phyloP scores from a whole-genome alignment of 164 flowering plant species.

The Chimonanthus praecox region DNA sequence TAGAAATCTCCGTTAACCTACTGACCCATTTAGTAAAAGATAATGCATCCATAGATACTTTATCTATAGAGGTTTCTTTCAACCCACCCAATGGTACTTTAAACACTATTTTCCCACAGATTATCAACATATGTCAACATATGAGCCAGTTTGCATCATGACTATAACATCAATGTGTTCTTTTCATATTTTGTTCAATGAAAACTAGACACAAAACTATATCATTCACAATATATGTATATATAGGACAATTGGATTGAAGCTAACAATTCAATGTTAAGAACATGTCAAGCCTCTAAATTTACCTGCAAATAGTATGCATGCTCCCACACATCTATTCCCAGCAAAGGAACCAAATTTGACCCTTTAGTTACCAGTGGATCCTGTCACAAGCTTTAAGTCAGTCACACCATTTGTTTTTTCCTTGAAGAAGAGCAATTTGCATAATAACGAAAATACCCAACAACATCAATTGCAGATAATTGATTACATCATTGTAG shows the following conservation, averaged over 20 bases:
- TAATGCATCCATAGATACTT: no score
- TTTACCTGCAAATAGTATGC: slow-evolving; percentile 95
- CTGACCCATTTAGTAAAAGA: no score
- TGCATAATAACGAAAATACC: neutral
- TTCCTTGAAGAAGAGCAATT: neutral
- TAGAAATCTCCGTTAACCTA: no score
- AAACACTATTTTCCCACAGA: no score
- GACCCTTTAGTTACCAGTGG: slow-evolving; percentile 83
- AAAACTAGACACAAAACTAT: neutral
- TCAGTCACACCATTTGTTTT: neutral
- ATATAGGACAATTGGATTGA: neutral
- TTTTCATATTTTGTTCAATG: neutral
- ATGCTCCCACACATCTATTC: slow-evolving; percentile 99
- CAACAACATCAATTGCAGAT: neutral
- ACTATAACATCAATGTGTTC: neutral
- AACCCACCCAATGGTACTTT: no score
- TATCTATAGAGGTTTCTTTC: no score
- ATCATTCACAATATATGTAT: neutral
- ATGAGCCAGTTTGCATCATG: neutral
- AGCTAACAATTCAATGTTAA: neutral
- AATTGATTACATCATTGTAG: neutral
- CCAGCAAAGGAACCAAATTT: slow-evolving; percentile 75
- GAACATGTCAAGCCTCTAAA: neutral
- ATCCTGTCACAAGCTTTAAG: slow-evolving; percentile 45
- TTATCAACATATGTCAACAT: no score